Percentiles rank a stretch among this genome's conserved stretches.
Evolutionary conservation across 805 yeast genomes (phyloP).

Genomic region (Ogataea degrootiae): DNA sequence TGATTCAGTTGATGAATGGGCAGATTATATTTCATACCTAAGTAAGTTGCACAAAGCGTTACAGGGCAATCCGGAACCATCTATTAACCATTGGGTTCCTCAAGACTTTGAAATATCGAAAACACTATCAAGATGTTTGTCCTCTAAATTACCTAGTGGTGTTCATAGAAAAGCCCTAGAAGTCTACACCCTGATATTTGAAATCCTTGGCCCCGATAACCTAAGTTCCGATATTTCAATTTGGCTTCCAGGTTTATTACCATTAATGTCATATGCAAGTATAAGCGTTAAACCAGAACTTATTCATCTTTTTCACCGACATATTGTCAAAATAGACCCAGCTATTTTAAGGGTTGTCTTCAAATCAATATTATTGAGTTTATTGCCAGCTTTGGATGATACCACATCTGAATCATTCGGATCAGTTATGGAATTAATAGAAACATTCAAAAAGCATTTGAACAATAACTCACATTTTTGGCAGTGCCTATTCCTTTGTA

Average conservation of each 20-base stretch:
- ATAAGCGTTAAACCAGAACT: constrained; percentile 81
- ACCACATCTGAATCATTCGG: constrained; percentile 80
- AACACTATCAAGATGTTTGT: constrained; percentile 71
- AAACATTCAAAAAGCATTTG: constrained; percentile 49
- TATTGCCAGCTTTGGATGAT: constrained; percentile 88
- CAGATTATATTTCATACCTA: constrained; percentile 89
- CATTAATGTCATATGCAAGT: constrained; percentile 82
- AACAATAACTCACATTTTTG: constrained; percentile 75
- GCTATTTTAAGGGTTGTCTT: constrained; percentile 47
- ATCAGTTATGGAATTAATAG: constrained; percentile 56
- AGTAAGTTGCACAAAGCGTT: constrained; percentile 74
- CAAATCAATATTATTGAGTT: constrained; percentile 66
- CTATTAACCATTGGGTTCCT: constrained; percentile 56
- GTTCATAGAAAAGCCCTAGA: constrained; percentile 88
- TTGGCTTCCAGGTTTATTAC: constrained; percentile 94
- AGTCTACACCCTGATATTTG: constrained; percentile 68
- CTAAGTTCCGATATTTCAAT: constrained; percentile 53
- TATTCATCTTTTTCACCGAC: constrained; percentile 53
- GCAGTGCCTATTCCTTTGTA: constrained; percentile 72
- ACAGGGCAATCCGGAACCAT: constrained; percentile 40
- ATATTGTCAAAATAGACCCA: constrained; percentile 50
- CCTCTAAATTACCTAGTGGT: constrained; percentile 85
- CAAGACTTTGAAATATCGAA: constrained; percentile 60
- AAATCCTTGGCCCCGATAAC: constrained; percentile 50
- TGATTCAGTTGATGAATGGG: constrained; percentile 92